These are phyloP conservation scores for Nemophila menziesii DNA, from an alignment of 257 asterid species.

Conservation along the genomic window DNA sequence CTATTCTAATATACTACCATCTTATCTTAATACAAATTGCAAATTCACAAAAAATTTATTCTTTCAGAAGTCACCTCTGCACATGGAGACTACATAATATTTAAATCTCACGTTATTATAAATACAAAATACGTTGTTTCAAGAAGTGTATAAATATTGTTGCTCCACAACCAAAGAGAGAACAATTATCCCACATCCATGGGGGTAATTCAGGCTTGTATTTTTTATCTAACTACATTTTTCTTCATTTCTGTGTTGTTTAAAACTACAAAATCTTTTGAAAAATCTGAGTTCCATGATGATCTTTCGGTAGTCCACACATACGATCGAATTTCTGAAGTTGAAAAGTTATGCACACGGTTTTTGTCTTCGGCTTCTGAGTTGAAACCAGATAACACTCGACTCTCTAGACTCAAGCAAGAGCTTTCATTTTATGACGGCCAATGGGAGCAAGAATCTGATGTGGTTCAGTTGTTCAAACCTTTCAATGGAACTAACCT, in stretches of 20 bases:
- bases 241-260: constrained; percentile 3
- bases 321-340: constrained; percentile 9
- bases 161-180: too few relatives aligned
- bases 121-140: too few relatives aligned
- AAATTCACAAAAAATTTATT: too few relatives aligned
- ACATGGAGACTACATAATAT: too few relatives aligned
- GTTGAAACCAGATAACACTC: constrained; percentile 11
- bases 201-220: constrained; percentile 7
- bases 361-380: constrained; percentile 15
- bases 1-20: too few relatives aligned
- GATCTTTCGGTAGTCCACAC: constrained; percentile 3
- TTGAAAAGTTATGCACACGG: constrained; percentile 13
- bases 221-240: neutral
- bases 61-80: too few relatives aligned
- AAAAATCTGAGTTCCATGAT: neutral
- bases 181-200: too few relatives aligned
- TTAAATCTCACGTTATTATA: too few relatives aligned
- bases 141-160: too few relatives aligned
- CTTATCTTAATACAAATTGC: too few relatives aligned
- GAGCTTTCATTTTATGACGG: constrained; percentile 10
- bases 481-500: constrained; percentile 12
- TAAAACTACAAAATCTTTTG: neutral
- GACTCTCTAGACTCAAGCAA: constrained; percentile 7
- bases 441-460: constrained; percentile 11
- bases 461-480: too few relatives aligned